phyloP scores from a whole-genome alignment of 1,284 basidiomycete genomes.

The Crepidotus sp. region DNA sequence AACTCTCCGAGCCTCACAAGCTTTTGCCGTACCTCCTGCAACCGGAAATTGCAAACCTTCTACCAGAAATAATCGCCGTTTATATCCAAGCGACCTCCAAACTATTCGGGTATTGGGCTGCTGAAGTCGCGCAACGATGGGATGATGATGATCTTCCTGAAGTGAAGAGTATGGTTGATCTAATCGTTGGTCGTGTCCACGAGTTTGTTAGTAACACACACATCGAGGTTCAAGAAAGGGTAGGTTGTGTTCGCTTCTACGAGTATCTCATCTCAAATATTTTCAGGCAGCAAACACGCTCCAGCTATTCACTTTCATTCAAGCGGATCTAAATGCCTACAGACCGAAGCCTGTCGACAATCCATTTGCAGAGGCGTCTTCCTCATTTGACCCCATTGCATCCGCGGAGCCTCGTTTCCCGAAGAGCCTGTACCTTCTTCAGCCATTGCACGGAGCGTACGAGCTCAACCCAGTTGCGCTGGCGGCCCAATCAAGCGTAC shows the following conservation, averaged over 20 bases:
- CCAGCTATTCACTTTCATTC: conserved; percentile 75
- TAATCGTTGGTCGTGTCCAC: conserved; percentile 47
- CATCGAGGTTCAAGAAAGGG: conserved; percentile 88
- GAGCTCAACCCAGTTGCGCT: conserved; percentile 82
- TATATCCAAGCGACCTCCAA: conserved; percentile 83
- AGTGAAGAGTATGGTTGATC: conserved; percentile 53
- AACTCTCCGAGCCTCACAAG: conserved; percentile 62
- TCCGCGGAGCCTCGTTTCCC: conserved; percentile 54
- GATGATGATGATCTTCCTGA: conserved; percentile 56
- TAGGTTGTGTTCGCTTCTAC: conserved; percentile 29
- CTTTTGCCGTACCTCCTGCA: conserved; percentile 63
- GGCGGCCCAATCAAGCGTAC: conserved; percentile 74
- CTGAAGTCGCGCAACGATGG: conserved; percentile 71
- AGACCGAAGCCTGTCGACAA: conserved; percentile 33
- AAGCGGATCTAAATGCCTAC: conserved; percentile 66
- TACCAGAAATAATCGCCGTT: conserved; percentile 57
- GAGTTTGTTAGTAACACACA: conserved; percentile 52
- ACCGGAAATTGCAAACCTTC: conserved; percentile 42
- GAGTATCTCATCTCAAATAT: conserved; percentile 5
- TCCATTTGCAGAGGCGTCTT: conserved; percentile 30
- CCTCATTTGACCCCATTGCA: conserved; percentile 29
- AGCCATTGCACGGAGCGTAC: conserved; percentile 72
- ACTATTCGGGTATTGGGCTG: conserved; percentile 80
- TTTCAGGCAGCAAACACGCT: conserved; percentile 69
- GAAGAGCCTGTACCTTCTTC: conserved; percentile 82